Conservation (phyloP, 2,329 filamentous ascomycete genomes). For the Nemania serpens region DNA sequence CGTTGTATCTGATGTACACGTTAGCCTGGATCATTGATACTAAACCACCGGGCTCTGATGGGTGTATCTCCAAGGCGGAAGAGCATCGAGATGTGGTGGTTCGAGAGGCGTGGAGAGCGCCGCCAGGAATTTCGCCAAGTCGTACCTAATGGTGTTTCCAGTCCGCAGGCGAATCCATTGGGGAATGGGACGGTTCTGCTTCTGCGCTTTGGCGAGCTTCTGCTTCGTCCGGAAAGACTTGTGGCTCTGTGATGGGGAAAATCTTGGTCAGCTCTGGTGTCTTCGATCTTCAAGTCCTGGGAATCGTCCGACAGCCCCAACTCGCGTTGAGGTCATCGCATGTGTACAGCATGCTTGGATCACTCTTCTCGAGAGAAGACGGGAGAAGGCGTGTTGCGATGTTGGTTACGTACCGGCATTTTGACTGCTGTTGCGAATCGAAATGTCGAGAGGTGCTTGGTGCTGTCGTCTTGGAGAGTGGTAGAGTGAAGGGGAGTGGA, state of each 20-base stretch:
- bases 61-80: not conserved
- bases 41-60: not conserved
- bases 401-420: constrained; percentile 46
- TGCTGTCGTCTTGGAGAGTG: constrained; percentile 33
- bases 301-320: not conserved
- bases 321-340: not conserved
- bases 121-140: constrained; percentile 29
- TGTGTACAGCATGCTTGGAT: not conserved
- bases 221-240: constrained; percentile 99
- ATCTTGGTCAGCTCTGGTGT: constrained; percentile 25
- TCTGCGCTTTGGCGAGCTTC: constrained; percentile 99
- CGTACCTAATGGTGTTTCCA: constrained; percentile 99
- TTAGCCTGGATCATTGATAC: constrained; percentile 14
- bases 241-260: constrained; percentile 72
- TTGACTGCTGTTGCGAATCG: constrained; percentile 46
- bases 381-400: not conserved
- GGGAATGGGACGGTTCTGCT: constrained; percentile 99
- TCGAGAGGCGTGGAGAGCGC: constrained; percentile 13
- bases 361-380: not conserved
- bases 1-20: constrained; percentile 81
- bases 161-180: constrained; percentile 99
- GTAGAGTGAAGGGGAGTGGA: constrained; percentile 32
- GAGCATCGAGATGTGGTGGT: not conserved
- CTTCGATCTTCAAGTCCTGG: not conserved
- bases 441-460: constrained; percentile 44